phyloP scores from a whole-genome alignment of 768 basidiomycete species.

The Aureoboletus auriporus region DNA sequence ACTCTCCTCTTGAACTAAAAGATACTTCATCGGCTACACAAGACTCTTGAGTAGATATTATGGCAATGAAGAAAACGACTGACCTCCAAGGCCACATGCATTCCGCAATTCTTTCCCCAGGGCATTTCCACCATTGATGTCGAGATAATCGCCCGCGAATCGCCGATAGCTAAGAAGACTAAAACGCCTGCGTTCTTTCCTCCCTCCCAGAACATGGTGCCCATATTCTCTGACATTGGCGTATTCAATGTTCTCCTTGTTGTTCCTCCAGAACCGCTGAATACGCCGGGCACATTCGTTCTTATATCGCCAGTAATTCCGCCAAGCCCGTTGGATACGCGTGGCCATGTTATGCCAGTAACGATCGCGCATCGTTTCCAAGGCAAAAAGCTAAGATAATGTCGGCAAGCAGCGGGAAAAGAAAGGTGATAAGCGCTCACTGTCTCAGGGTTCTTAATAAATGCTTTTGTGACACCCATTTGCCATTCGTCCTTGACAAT shows the following conservation, averaged over 20 bases:
- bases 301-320: slow-evolving; percentile 94
- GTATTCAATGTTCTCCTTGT: slow-evolving; percentile 90
- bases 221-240: slow-evolving; percentile 92
- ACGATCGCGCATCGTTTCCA: slow-evolving; percentile 97
- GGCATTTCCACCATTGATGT: slow-evolving; percentile 76
- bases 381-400: slow-evolving; percentile 77
- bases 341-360: slow-evolving; percentile 99
- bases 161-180: slow-evolving; percentile 91
- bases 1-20: slow-evolving; percentile 79
- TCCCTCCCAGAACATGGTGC: slow-evolving; percentile 82
- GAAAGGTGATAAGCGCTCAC: slow-evolving; percentile 39
- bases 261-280: slow-evolving; percentile 98
- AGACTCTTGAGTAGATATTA: not conserved
- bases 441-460: slow-evolving; percentile 99
- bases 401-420: not conserved
- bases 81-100: slow-evolving; percentile 73
- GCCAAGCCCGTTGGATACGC: slow-evolving; percentile 93
- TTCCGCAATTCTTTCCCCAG: slow-evolving; percentile 72
- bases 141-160: slow-evolving; percentile 95
- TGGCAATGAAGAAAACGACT: slow-evolving; percentile 22
- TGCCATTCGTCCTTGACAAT: slow-evolving; percentile 99
- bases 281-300: slow-evolving; percentile 93
- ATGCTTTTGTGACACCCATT: slow-evolving; percentile 98
- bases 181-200: slow-evolving; percentile 92
- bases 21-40: slow-evolving; percentile 65